These are phyloP conservation scores for Acrocalymma vagum DNA, from an alignment of 2,329 filamentous ascomycete genomes.

Conservation along the genomic window DNA sequence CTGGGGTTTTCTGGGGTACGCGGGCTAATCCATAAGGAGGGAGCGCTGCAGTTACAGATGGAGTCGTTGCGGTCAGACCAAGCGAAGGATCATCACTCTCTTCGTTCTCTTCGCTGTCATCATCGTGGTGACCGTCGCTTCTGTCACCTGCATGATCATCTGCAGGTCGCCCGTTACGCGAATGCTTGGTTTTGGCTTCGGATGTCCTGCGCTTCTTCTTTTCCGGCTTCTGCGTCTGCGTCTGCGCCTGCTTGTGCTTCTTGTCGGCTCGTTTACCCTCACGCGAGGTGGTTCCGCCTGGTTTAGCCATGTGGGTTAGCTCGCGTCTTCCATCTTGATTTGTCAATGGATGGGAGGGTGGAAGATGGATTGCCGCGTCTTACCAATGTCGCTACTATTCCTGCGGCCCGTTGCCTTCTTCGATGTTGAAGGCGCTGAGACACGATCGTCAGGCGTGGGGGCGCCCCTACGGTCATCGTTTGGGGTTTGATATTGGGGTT, in stretches of 20 bases:
- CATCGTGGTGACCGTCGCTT: not conserved
- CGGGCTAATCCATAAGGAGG: not conserved
- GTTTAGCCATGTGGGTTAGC: not conserved
- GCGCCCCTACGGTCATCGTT: too few relatives aligned
- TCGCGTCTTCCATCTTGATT: not conserved
- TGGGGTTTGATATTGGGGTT: not conserved
- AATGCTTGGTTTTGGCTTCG: too few relatives aligned
- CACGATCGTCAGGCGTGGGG: too few relatives aligned
- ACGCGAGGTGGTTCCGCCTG: not conserved
- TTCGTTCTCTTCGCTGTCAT: not conserved
- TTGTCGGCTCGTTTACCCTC: not conserved
- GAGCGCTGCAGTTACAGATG: not conserved
- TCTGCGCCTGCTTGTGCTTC: slow-evolving; percentile 12
- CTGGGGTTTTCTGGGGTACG: slow-evolving; percentile 4
- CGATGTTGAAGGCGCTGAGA: slow-evolving; percentile 7
- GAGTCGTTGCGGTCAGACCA: not conserved
- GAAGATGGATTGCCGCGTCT: not conserved
- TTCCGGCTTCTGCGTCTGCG: not conserved
- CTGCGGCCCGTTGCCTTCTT: slow-evolving; percentile 4
- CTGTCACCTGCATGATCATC: too few relatives aligned
- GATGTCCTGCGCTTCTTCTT: slow-evolving; percentile 1
- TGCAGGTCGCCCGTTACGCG: too few relatives aligned
- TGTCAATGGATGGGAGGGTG: slow-evolving; percentile 6
- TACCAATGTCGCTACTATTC: slow-evolving; percentile 2
- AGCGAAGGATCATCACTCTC: not conserved